Evolutionary conservation across 2,329 filamentous ascomycete genomes (phyloP), one percentile per base, ranked within the genome.

Genomic region (Cercospora sp.): DNA sequence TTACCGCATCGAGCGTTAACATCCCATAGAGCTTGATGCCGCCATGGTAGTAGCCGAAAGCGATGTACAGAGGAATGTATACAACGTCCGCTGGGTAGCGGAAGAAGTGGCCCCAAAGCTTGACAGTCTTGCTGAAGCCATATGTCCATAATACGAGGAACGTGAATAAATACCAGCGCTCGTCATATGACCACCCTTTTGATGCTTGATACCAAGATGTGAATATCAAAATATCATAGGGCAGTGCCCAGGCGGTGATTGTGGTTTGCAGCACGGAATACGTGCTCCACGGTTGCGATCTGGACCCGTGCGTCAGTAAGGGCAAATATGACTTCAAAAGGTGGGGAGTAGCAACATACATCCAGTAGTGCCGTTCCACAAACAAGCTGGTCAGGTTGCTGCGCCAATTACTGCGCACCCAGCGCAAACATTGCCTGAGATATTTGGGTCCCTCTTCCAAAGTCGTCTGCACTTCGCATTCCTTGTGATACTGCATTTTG

Each of bases 351-450:
- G 30, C 24, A 30, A 89, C 93, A 90, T 86, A 97, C 94, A 82
- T 89, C 89, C 91, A 93, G 76, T 97, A 92, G 77, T 93, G 87
- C 78, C 90, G 85, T 81, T 97, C 94, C 71, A 88, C 88, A 72
- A 94, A 86, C 77, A 97, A 85, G 80, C 93, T 97, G 63, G 93
- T 97, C 81, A 93, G 90, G 80, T 98, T 98, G 84, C 93, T 97
- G 78, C 94, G 87, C 94, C 94, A 98, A 81, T 98, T 98, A 85
- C 94, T 97, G 76, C 94, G 89, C 53, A 95, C 93, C 94, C 94
- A 98, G 59, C 94, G 88, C 58, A 94, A 88, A 81, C 94, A 98
- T 81, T 98, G 94, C 78, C 92, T 94, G 71, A 98, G 84, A 77
- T 97, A 98, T 77, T 94, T 96, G 66, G 86, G 84, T 78, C 94